phyloP scores from a whole-genome alignment of 2,329 filamentous ascomycete species.

The Penicillium sp. region DNA sequence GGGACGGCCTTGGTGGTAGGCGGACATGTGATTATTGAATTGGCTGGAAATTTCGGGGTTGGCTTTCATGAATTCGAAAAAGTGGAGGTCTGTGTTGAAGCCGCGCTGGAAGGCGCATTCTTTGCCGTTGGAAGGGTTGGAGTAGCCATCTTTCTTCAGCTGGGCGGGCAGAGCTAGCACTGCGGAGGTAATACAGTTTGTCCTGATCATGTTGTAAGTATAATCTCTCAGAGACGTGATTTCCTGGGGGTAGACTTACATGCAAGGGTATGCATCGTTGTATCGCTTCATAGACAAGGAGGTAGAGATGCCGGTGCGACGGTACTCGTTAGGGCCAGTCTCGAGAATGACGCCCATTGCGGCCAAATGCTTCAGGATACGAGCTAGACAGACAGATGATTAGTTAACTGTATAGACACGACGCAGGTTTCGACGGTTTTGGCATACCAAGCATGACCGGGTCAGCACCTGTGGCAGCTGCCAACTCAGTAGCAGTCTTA shows the following conservation, averaged over 20 bases:
- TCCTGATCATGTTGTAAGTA: conserved; percentile 15
- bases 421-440: not conserved
- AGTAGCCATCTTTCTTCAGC: conserved; percentile 27
- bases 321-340: conserved; percentile 33
- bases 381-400: conserved; percentile 13
- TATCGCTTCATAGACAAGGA: conserved; percentile 22
- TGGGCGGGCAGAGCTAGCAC: conserved; percentile 26
- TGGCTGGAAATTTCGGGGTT: conserved; percentile 21
- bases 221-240: not conserved
- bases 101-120: conserved; percentile 29
- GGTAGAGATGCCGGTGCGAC: conserved; percentile 32
- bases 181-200: conserved; percentile 26
- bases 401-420: not conserved
- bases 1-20: conserved; percentile 27
- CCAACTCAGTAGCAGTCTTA: conserved; percentile 22
- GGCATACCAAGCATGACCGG: conserved; percentile 19
- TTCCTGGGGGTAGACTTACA: conserved; percentile 12
- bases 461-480: conserved; percentile 20
- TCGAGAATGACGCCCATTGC: conserved; percentile 37
- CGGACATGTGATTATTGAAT: conserved; percentile 31
- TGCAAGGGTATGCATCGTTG: conserved; percentile 25
- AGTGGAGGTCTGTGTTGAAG: conserved; percentile 26
- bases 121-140: conserved; percentile 26
- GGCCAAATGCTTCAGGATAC: conserved; percentile 36
- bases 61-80: conserved; percentile 28